These are phyloP conservation scores for Kazachstania bromeliacearum DNA, from an alignment of 805 yeast genomes.

Conservation along the genomic window DNA sequence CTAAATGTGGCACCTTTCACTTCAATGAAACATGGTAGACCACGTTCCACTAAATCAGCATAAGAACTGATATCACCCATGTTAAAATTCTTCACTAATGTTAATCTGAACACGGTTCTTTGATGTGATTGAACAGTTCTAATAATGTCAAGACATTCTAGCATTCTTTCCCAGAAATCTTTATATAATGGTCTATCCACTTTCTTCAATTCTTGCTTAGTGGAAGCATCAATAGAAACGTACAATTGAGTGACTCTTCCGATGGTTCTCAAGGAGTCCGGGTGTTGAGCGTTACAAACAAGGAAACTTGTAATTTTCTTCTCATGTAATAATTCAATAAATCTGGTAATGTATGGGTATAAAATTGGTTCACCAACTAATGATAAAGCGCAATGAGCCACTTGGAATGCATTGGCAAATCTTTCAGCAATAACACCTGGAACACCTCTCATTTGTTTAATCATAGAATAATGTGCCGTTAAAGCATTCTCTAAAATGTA, in stretches of 20 bases:
- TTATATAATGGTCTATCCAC: constrained; percentile 84
- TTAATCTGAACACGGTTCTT: constrained; percentile 83
- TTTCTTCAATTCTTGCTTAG: constrained; percentile 64
- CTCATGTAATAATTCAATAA: constrained; percentile 70
- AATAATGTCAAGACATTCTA: constrained; percentile 70
- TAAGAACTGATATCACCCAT: constrained; percentile 72
- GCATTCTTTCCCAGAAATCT: constrained; percentile 87
- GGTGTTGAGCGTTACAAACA: constrained; percentile 95
- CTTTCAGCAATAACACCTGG: constrained; percentile 89
- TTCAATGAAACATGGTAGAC: constrained; percentile 79
- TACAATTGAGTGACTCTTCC: constrained; percentile 80
- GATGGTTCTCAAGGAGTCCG: constrained; percentile 62
- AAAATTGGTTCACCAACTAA: constrained; percentile 93
- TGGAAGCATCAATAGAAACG: constrained; percentile 92
- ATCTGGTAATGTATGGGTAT: constrained; percentile 83
- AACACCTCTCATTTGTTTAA: constrained; percentile 90
- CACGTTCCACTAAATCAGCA: constrained; percentile 78
- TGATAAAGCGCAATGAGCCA: constrained; percentile 85
- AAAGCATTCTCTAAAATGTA: constrained; percentile 76
- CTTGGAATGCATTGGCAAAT: constrained; percentile 83
- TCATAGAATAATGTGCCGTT: constrained; percentile 81
- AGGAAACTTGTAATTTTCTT: constrained; percentile 75
- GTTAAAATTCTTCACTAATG: constrained; percentile 87
- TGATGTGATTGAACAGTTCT: constrained; percentile 67
- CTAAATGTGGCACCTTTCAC: constrained; percentile 94